Percentiles rank a stretch among this genome's conserved stretches.
Conservation (phyloP, 805 yeast species). For the Suhomyces prunicola region DNA sequence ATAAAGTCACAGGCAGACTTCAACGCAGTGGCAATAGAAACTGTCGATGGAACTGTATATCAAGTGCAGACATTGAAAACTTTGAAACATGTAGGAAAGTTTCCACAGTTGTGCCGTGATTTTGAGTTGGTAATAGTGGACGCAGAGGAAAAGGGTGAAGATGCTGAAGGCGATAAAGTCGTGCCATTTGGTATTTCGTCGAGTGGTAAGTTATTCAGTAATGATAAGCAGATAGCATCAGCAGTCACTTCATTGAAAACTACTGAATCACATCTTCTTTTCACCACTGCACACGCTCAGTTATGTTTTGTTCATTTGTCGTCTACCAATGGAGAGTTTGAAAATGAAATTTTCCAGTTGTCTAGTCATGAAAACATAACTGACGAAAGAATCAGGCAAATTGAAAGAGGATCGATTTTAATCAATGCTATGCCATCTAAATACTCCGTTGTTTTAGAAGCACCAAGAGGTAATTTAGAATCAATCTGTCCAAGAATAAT, state of each 20-base stretch:
- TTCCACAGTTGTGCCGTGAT: slow-evolving; percentile 70
- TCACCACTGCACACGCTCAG: slow-evolving; percentile 85
- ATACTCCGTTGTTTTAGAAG: slow-evolving; percentile 81
- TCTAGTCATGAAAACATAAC: slow-evolving; percentile 18
- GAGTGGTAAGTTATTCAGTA: slow-evolving; percentile 71
- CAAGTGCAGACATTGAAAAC: slow-evolving; percentile 30
- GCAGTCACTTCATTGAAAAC: slow-evolving; percentile 81
- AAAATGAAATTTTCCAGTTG: slow-evolving; percentile 32
- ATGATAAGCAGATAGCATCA: slow-evolving; percentile 54
- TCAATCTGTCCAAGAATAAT: slow-evolving; percentile 90
- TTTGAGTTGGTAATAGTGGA: slow-evolving; percentile 40
- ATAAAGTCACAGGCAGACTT: slow-evolving; percentile 55
- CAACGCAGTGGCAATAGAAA: slow-evolving; percentile 51
- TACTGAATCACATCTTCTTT: slow-evolving; percentile 68
- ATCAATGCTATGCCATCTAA: slow-evolving; percentile 79
- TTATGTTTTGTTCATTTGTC: slow-evolving; percentile 77
- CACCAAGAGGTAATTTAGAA: slow-evolving; percentile 94
- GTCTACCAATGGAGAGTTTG: slow-evolving; percentile 29
- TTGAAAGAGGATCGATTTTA: slow-evolving; percentile 89
- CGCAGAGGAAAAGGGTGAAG: slow-evolving; percentile 14
- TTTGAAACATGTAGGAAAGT: slow-evolving; percentile 41
- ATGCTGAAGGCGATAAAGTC: slow-evolving; percentile 11
- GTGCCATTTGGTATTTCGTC: slow-evolving; percentile 70
- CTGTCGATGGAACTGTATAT: slow-evolving; percentile 59
- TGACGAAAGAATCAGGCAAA: slow-evolving; percentile 84